phyloP scores from a whole-genome alignment of 768 basidiomycete species.

The Tricholoma flavovirens region DNA sequence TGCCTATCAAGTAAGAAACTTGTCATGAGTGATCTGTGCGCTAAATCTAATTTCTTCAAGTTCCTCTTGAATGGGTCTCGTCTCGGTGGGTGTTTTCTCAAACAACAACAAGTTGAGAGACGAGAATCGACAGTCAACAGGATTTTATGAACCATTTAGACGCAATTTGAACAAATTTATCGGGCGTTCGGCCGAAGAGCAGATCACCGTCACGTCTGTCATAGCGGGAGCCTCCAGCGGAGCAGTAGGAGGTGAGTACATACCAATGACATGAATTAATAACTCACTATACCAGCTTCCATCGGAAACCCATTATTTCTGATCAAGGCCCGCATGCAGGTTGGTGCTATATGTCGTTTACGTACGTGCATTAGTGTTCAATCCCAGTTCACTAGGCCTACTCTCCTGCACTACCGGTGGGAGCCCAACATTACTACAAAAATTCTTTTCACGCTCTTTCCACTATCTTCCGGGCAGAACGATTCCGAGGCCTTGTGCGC shows the following conservation, averaged over 20 bases:
- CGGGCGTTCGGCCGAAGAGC: slow-evolving; percentile 58
- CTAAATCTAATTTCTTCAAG: slow-evolving; percentile 33
- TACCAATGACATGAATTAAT: neutral
- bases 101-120: neutral
- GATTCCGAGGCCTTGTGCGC: slow-evolving; percentile 73
- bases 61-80: slow-evolving; percentile 90
- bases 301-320: slow-evolving; percentile 90
- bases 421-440: slow-evolving; percentile 90
- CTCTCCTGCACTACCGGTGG: slow-evolving; percentile 90
- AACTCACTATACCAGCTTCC: slow-evolving; percentile 37
- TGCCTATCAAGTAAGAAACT: slow-evolving; percentile 74
- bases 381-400: slow-evolving; percentile 53
- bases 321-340: slow-evolving; percentile 98
- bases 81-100: slow-evolving; percentile 46
- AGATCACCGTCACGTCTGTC: slow-evolving; percentile 71
- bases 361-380: neutral
- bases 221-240: slow-evolving; percentile 87
- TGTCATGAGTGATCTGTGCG: slow-evolving; percentile 4
- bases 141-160: slow-evolving; percentile 95
- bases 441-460: slow-evolving; percentile 74
- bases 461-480: slow-evolving; percentile 75
- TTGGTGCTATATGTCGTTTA: slow-evolving; percentile 19
- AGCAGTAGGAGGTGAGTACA: slow-evolving; percentile 71
- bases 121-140: slow-evolving; percentile 30
- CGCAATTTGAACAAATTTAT: slow-evolving; percentile 59